Percentiles rank a stretch among this genome's conserved stretches.
phyloP scores from a whole-genome alignment of 2,329 filamentous ascomycete species.

The Pseudofabraea citricarpa region DNA sequence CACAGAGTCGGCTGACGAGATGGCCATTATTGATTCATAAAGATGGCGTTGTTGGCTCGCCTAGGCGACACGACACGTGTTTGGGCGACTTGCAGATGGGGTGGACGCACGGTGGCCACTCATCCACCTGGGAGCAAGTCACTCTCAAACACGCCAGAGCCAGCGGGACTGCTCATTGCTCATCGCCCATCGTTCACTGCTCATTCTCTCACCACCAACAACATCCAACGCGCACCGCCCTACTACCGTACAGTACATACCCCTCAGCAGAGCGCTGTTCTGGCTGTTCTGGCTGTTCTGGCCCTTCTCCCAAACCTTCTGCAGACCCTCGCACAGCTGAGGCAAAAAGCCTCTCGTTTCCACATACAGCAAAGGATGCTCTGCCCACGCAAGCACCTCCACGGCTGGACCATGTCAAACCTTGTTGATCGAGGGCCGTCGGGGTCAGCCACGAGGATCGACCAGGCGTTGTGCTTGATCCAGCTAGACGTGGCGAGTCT shows the following conservation, averaged over 20 bases:
- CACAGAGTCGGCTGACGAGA: background rate
- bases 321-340: background rate
- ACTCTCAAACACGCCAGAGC: background rate
- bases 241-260: background rate
- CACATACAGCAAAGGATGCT: background rate
- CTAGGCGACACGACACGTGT: background rate
- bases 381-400: background rate
- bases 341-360: background rate
- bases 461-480: background rate
- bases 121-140: too few relatives aligned
- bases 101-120: too few relatives aligned
- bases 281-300: too few relatives aligned
- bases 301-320: background rate
- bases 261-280: too few relatives aligned
- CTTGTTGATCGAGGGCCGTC: too few relatives aligned
- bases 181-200: too few relatives aligned
- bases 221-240: background rate
- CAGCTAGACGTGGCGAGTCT: constrained; percentile 16
- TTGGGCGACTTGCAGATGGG: background rate
- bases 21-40: background rate
- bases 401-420: background rate
- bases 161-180: too few relatives aligned
- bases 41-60: background rate
- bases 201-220: too few relatives aligned
- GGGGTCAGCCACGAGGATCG: constrained; percentile 13